Base-by-base conservation (phyloP, 768 basidiomycete species). In the Atractiella rhizophila region DNA sequence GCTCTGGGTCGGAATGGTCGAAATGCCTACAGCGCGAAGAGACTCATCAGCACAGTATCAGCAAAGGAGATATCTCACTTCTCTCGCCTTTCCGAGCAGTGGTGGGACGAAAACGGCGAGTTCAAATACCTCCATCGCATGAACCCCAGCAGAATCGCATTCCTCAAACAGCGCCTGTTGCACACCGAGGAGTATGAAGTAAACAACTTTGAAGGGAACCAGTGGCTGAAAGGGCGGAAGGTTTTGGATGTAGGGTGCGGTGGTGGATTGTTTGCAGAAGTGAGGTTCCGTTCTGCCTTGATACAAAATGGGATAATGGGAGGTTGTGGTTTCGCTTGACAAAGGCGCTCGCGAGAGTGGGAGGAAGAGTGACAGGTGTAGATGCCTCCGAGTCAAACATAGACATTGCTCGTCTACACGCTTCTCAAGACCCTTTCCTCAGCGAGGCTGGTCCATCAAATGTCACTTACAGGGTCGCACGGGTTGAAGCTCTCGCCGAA, bases 101-200 rank as follows among this genome's bases (percentile, higher is more conserved):
- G 86, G 86, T 94, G 86, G 85, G 73, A 86, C 58, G 81, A 88
- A 54, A 68, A 65, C 16, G 86, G 88, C 50, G 86, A 94, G 57
- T 86, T 88, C 56, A 66, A 63, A 3, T 62, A 83, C 28, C 61
- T 98, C 26, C 91, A 96, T 55, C 70, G 71, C 53, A 94, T 98
- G 88, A 98, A 98, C 60, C 83, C 85, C 2, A 67, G 74, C 10
- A 66, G 91, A 30, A 67, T 85, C 51, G 69, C 70, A 41, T 91
- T 82, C 57, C 67, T 98, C 24, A 67, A 58, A 9, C 54, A 59
- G 26, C 57, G 58, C 37, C 48, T 62, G 5, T 37, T 49, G 9
- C 28, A 39, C n/a, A 35, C 41, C 5, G 28, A 39, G 35, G 28
- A 43, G 24, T 46, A 43, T n/a, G 46, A 44, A 19, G 57, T 58